Evolutionary conservation across 768 basidiomycete species (phyloP), one percentile per base, ranked within the genome.

Genomic region (Piloderma croceum): DNA sequence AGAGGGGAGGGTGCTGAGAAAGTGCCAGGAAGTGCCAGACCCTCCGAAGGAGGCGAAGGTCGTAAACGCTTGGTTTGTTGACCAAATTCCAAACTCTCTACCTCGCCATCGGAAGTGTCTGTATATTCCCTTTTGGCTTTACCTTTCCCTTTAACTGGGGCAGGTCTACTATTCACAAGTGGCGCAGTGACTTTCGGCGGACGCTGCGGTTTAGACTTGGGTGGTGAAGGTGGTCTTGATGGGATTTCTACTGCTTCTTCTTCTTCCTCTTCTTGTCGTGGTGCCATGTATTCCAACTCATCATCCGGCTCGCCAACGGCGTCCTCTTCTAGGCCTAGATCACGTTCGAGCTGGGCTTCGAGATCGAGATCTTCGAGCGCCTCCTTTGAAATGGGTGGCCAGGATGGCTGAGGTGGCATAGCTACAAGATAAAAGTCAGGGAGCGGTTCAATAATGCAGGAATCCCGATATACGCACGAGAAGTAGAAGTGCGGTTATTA

Each of bases 11-110:
- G 6, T 24, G 12, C 19, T 41, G 24, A 17, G 24, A 48, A 36
- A 13, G 22, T 49, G 25, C 52, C 55, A 6, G 74, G 71, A 4
- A 74, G 60, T 10, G 71, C 67, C 21, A 74, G 60, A 24, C 51
- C 57, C 7, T 56, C 49, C 7, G 65, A 49, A 5, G 53, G 41
- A 3, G 62, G 61, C 12, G 60, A 52, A 17, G 47, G 46, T 20
- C 58, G 51, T 11, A 55, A 42, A 10, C 63, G 63, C 53, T 73
- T 72, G 5, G 60, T 33, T 36, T 9, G 12, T 19, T 62, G 58
- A 5, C 74, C 74, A 44, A 80, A 71, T 42, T 65, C 63, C 5
- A 77, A 63, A 21, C 65, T 65, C 40, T 76, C 74, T 45, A 67
- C 76, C 11, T 71, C 67, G n/a, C 53, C 60, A 42, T 67, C 58